phyloP scores from a whole-genome alignment of 768 basidiomycete genomes.

The Clitopilus hobsonii region DNA sequence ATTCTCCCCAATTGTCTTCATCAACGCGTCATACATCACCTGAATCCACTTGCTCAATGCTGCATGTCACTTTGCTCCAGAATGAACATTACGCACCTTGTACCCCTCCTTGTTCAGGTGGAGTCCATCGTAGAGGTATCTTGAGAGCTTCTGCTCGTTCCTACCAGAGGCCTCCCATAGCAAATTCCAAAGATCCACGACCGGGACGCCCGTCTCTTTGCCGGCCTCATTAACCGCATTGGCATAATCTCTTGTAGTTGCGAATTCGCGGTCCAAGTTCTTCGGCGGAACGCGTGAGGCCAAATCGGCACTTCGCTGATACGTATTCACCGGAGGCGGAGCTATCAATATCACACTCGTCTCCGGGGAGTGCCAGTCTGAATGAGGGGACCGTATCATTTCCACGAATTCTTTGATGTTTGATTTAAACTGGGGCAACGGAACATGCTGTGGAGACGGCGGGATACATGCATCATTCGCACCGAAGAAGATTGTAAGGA shows the following conservation, averaged over 20 bases:
- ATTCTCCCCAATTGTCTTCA: slow-evolving; percentile 46
- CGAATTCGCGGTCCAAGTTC: slow-evolving; percentile 56
- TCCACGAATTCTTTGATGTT: slow-evolving; percentile 64
- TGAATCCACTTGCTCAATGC: slow-evolving; percentile 20
- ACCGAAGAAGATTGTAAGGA: slow-evolving; percentile 89
- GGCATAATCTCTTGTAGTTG: slow-evolving; percentile 63
- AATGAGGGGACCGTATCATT: slow-evolving; percentile 57
- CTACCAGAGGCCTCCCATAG: slow-evolving; percentile 74
- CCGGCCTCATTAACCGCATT: slow-evolving; percentile 64
- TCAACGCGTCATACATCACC: slow-evolving; percentile 64
- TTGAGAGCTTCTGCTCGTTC: slow-evolving; percentile 45
- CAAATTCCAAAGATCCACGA: slow-evolving; percentile 71
- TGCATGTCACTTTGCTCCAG: background rate
- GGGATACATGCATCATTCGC: slow-evolving; percentile 79
- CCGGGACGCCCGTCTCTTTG: slow-evolving; percentile 44
- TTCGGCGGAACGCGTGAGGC: slow-evolving; percentile 44
- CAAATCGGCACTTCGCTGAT: slow-evolving; percentile 49
- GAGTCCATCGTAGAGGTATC: slow-evolving; percentile 68
- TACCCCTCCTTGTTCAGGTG: slow-evolving; percentile 79
- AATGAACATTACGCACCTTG: slow-evolving; percentile 32
- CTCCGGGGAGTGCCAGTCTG: slow-evolving; percentile 60
- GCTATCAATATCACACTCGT: slow-evolving; percentile 80
- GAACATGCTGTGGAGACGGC: slow-evolving; percentile 71
- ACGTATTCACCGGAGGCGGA: slow-evolving; percentile 76
- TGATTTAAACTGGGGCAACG: slow-evolving; percentile 53